These are phyloP conservation scores for Penicillium italicum DNA, from an alignment of 2,329 filamentous ascomycete genomes.

Conservation along the genomic window DNA sequence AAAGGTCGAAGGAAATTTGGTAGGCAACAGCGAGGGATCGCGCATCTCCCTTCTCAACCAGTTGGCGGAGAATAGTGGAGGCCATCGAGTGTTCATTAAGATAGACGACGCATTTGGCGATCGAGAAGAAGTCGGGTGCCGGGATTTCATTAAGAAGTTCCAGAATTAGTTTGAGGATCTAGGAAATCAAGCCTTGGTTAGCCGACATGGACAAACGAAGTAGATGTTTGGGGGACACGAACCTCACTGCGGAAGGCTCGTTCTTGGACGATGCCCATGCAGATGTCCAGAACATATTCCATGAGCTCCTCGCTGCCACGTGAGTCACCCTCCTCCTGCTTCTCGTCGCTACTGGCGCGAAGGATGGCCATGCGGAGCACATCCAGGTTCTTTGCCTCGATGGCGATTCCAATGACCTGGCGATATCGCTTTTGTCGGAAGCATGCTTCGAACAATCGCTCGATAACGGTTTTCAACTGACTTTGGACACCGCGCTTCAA, in stretches of 20 bases:
- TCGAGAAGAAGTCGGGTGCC: constrained; percentile 93
- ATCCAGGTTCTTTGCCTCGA: constrained; percentile 88
- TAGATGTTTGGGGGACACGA: constrained; percentile 17
- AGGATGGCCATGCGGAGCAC: constrained; percentile 83
- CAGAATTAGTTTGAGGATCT: constrained; percentile 89
- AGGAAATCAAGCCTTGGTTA: constrained; percentile 1
- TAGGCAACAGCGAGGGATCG: constrained; percentile 83
- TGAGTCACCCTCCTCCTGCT: constrained; percentile 58
- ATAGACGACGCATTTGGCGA: constrained; percentile 96
- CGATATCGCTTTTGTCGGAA: constrained; percentile 81
- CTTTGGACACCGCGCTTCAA: constrained; percentile 71
- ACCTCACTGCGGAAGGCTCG: constrained; percentile 72
- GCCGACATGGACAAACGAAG: not conserved
- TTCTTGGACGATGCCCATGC: constrained; percentile 97
- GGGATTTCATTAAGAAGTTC: constrained; percentile 91
- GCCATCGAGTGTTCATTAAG: constrained; percentile 89
- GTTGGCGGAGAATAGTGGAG: constrained; percentile 74
- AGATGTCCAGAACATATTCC: constrained; percentile 93
- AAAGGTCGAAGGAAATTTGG: constrained; percentile 96
- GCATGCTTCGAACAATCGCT: constrained; percentile 87
- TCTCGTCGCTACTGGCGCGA: constrained; percentile 82
- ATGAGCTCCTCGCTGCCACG: constrained; percentile 82
- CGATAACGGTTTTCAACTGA: constrained; percentile 77
- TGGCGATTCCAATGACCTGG: constrained; percentile 93
- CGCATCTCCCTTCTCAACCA: constrained; percentile 75